These are phyloP conservation scores for Lolium rigidum DNA, from an alignment of 176 grass and related monocot genomes.

Conservation along the genomic window DNA sequence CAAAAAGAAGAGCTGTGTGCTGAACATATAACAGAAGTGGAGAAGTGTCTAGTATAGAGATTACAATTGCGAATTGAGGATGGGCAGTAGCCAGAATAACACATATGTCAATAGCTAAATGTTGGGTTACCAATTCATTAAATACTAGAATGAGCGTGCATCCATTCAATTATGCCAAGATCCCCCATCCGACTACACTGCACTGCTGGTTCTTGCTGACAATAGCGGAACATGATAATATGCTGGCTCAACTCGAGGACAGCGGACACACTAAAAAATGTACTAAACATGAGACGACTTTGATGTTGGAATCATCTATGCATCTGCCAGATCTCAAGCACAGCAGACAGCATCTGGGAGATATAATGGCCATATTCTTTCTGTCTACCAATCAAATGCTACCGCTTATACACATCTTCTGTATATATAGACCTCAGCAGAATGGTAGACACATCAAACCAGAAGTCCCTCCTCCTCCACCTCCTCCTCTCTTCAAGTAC, in stretches of 20 bases:
- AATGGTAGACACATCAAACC: conserved; percentile 17
- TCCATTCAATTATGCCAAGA: background rate
- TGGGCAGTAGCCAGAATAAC: no score
- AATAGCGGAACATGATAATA: background rate
- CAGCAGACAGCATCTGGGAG: background rate
- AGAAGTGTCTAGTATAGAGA: background rate
- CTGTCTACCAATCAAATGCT: background rate
- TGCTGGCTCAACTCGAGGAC: background rate
- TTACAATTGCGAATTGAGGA: background rate
- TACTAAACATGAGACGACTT: background rate
- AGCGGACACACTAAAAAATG: background rate
- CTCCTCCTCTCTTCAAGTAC: background rate
- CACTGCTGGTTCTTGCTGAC: background rate
- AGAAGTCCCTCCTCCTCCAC: background rate
- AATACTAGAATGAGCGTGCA: background rate
- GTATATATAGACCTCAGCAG: conserved; percentile 4
- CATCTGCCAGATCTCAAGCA: background rate
- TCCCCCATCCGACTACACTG: background rate
- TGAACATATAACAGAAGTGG: background rate
- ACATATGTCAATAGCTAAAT: background rate
- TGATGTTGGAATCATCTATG: background rate
- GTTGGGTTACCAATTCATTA: background rate
- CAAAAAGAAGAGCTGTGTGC: background rate
- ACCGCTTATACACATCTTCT: background rate
- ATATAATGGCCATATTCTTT: background rate